Base-by-base conservation (phyloP, 108 stramenopile genomes). In the Pseudonitzschia multiseries region DNA sequence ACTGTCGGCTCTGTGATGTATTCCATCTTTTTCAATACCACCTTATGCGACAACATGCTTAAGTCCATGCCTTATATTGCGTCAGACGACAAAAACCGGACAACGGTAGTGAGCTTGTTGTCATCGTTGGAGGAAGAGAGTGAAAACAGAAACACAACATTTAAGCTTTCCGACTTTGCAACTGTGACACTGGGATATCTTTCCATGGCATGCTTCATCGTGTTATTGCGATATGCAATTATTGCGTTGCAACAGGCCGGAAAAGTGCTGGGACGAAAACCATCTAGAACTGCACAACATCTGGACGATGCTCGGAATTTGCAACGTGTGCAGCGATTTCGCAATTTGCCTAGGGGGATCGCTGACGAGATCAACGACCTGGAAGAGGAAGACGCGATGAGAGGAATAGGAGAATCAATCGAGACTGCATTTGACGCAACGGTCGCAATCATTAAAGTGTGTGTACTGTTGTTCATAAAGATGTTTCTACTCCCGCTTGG, bases 391-490 rank as follows among this genome's bases (percentile, higher is more conserved):
- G 72, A 52, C 1, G 61, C 61, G 27, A 70, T 74, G 64, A 70
- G 41, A 29, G 74, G 64, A 1, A 27, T 81, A n/a, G 66, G 69
- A 50, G 77, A 76, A 44, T 69, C 62, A 43, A 31, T 88, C 17
- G 56, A 32, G 22, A 72, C 54, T 29, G 52, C 60, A n/a, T 61
- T 95, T 13, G 87, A 95, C 54, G 87, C 84, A 46, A 78, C 79
- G 20, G 79, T 75, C 46, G 83, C 90, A 0, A 74, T 92, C 46
- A 84, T 84, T 14, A 95, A 95, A 72, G 90, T 95, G 24, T 77
- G 83, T 13, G 70, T 89, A n/a, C 84, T 95, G n/a, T 76, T 95
- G 41, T 91, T 89, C 76, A 71, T 93, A 51, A 95, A 95, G 81
- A 95, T 95, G 94, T 76, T 95, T 48, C 20, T 93, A 14, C 82